Evolutionary conservation across 176 grass and related monocot species (phyloP).

Genomic region (Alloteropsis semialata): DNA sequence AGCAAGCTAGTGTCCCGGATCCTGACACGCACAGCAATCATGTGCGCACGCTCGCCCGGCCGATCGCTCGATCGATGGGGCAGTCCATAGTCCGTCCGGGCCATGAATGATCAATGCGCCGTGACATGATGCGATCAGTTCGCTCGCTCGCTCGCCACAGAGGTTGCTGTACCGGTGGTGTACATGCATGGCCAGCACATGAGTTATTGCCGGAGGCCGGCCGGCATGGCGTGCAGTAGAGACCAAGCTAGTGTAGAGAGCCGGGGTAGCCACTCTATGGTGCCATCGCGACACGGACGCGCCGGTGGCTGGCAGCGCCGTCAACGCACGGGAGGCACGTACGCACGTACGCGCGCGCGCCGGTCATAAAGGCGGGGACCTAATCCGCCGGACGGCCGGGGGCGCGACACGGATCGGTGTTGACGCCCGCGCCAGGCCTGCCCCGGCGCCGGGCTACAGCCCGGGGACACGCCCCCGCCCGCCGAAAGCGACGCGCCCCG

Average conservation of each 20-base stretch:
- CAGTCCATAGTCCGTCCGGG: too few species aligned
- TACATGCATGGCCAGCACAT: neutral
- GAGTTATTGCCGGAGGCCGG: neutral
- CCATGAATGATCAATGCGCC: slow-evolving; percentile 2
- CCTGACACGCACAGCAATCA: slow-evolving; percentile 21
- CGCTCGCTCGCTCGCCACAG: too few species aligned
- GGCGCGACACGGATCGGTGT: neutral
- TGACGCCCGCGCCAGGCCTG: slow-evolving; percentile 23
- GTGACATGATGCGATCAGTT: neutral
- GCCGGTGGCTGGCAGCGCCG: neutral
- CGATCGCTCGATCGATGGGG: too few species aligned
- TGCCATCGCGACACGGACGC: too few species aligned
- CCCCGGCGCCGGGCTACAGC: slow-evolving; percentile 23
- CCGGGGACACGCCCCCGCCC: slow-evolving; percentile 6
- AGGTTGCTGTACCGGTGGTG: neutral
- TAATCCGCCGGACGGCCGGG: neutral
- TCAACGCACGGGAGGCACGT: neutral
- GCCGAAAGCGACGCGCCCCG: slow-evolving; percentile 15
- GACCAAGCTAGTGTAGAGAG: slow-evolving; percentile 10
- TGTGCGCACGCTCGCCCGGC: slow-evolving; percentile 28
- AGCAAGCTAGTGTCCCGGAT: neutral
- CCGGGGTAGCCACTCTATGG: too few species aligned
- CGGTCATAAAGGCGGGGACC: slow-evolving; percentile 13
- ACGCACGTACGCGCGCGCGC: neutral
- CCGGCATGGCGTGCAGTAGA: slow-evolving; percentile 20